A percentile compares a stretch with the other conserved stretches of the same genome.
These are phyloP conservation scores for Chalciporus sp. DNA, from an alignment of 1,284 basidiomycete genomes.

Conservation along the genomic window DNA sequence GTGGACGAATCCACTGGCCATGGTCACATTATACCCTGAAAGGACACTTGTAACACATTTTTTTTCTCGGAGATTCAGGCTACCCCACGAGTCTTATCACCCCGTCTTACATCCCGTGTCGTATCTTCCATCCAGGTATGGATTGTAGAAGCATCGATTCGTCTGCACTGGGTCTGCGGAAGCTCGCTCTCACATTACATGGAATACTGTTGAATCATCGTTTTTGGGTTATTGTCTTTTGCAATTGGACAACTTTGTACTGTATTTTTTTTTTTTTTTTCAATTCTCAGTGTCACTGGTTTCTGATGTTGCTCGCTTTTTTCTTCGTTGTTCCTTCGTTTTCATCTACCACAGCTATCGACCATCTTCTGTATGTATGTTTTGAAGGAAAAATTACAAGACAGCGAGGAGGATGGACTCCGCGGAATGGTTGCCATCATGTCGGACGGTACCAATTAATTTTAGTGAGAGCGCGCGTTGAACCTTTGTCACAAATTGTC, in stretches of 20 bases:
- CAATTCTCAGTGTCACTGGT: slow-evolving; percentile 15
- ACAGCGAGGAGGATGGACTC: not conserved
- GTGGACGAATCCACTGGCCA: slow-evolving; percentile 33
- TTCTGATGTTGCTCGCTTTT: slow-evolving; percentile 16
- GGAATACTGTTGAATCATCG: slow-evolving; percentile 32
- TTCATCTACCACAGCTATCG: slow-evolving; percentile 32
- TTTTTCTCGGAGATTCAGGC: slow-evolving; percentile 23
- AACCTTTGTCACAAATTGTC: slow-evolving; percentile 3
- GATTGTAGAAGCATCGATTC: slow-evolving; percentile 32
- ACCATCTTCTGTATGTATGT: slow-evolving; percentile 37
- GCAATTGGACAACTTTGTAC: slow-evolving; percentile 38
- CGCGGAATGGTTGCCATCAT: slow-evolving; percentile 23
- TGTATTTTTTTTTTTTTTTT: slow-evolving; percentile 24
- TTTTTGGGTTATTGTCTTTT: slow-evolving; percentile 37
- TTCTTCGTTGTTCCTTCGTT: slow-evolving; percentile 13
- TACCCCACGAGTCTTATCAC: slow-evolving; percentile 27
- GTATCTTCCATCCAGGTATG: slow-evolving; percentile 33
- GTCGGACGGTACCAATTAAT: slow-evolving; percentile 27
- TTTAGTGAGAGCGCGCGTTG: slow-evolving; percentile 17
- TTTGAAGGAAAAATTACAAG: slow-evolving; percentile 27
- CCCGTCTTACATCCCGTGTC: slow-evolving; percentile 20
- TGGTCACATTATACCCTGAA: slow-evolving; percentile 35
- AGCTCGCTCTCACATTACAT: slow-evolving; percentile 30
- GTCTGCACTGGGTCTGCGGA: slow-evolving; percentile 31
- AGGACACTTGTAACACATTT: slow-evolving; percentile 16